These are phyloP conservation scores for Dactylellina drechsleri DNA, from an alignment of 2,329 filamentous ascomycete species.

Conservation along the genomic window DNA sequence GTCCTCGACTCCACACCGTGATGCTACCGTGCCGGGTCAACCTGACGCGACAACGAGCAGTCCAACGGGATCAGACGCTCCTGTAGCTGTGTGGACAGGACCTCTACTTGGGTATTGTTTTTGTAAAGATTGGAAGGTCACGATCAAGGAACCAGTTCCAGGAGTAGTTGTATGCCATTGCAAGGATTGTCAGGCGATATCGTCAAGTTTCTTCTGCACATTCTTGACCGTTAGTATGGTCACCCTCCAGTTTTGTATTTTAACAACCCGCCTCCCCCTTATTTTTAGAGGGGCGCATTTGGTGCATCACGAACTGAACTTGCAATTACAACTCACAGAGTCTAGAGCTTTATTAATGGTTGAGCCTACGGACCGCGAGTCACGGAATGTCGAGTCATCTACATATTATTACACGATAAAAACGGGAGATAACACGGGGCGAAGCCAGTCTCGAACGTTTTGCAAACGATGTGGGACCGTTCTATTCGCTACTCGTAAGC, in stretches of 20 bases:
- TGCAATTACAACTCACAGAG: slow-evolving; percentile 29
- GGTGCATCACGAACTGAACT: slow-evolving; percentile 24
- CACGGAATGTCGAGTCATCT: slow-evolving; percentile 50
- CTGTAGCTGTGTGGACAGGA: slow-evolving; percentile 20
- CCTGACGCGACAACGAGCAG: slow-evolving; percentile 46
- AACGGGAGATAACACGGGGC: slow-evolving; percentile 48
- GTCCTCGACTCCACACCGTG: slow-evolving; percentile 15
- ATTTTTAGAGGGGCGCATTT: background rate
- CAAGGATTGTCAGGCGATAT: slow-evolving; percentile 56
- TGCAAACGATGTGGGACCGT: slow-evolving; percentile 54
- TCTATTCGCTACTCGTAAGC: slow-evolving; percentile 54
- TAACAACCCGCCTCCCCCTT: slow-evolving; percentile 21
- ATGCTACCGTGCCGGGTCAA: slow-evolving; percentile 13
- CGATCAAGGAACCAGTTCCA: slow-evolving; percentile 51
- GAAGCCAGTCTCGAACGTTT: slow-evolving; percentile 54
- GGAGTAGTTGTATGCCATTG: slow-evolving; percentile 54
- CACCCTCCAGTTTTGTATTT: slow-evolving; percentile 19
- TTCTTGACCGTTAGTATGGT: slow-evolving; percentile 55
- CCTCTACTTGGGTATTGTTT: slow-evolving; percentile 54
- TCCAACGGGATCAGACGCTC: slow-evolving; percentile 34
- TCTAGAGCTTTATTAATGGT: slow-evolving; percentile 50
- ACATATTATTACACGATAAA: slow-evolving; percentile 54
- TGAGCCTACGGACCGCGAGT: slow-evolving; percentile 46
- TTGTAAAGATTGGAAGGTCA: slow-evolving; percentile 53
- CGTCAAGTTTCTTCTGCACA: slow-evolving; percentile 55